phyloP scores from a whole-genome alignment of 2,329 filamentous ascomycete genomes.

The Colletotrichum ledebouriae region DNA sequence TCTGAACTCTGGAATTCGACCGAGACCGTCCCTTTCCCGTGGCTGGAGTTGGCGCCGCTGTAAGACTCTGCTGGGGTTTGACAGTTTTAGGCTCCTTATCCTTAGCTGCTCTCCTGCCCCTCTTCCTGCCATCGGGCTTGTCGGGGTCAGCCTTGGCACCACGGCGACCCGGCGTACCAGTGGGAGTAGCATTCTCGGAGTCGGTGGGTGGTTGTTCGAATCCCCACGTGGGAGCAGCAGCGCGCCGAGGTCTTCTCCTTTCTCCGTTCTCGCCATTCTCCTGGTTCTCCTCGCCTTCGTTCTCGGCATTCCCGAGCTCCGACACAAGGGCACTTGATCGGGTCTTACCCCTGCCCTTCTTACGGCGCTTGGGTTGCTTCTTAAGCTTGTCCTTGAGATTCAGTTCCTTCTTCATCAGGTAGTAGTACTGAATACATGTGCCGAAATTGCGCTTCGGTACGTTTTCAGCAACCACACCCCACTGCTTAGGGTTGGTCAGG shows the following conservation, averaged over 20 bases:
- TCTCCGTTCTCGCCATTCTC: slow-evolving; percentile 72
- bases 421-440: slow-evolving; percentile 88
- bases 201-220: slow-evolving; percentile 72
- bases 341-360: slow-evolving; percentile 66
- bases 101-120: slow-evolving; percentile 56
- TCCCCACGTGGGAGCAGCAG: slow-evolving; percentile 79
- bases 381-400: slow-evolving; percentile 83
- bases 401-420: slow-evolving; percentile 80
- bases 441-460: slow-evolving; percentile 79
- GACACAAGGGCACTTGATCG: slow-evolving; percentile 75
- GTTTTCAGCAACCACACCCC: slow-evolving; percentile 80
- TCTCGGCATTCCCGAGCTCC: slow-evolving; percentile 72
- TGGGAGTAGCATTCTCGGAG: slow-evolving; percentile 69
- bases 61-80: slow-evolving; percentile 55
- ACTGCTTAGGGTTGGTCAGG: slow-evolving; percentile 83
- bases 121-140: slow-evolving; percentile 57
- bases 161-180: slow-evolving; percentile 69
- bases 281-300: slow-evolving; percentile 67
- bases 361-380: slow-evolving; percentile 70
- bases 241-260: slow-evolving; percentile 71
- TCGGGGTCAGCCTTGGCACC: slow-evolving; percentile 61
- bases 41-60: slow-evolving; percentile 58
- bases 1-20: slow-evolving; percentile 66
- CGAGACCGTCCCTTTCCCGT: slow-evolving; percentile 64
- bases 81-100: slow-evolving; percentile 58